Conservation (phyloP, 768 basidiomycete genomes). For the Mrakia blollopis region DNA sequence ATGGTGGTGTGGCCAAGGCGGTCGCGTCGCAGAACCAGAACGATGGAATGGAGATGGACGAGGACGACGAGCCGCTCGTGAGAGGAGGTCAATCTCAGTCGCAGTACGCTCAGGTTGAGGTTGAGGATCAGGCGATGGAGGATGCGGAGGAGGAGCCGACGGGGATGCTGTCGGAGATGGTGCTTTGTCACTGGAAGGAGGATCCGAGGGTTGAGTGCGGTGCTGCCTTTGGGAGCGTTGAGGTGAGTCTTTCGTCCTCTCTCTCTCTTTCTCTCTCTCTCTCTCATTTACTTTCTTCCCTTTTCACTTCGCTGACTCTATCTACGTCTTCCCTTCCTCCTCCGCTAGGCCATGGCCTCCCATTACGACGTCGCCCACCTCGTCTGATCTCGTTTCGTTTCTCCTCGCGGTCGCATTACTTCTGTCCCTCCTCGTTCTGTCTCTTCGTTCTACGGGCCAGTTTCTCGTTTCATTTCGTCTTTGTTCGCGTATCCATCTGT, state of each 20-base stretch:
- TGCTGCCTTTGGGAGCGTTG: background rate
- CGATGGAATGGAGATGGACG: background rate
- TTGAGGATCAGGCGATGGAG: background rate
- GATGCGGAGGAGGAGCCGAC: background rate
- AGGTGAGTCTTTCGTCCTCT: background rate
- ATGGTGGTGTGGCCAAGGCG: too few species aligned
- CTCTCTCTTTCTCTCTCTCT: too few species aligned
- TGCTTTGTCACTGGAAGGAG: background rate
- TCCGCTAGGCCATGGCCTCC: too few species aligned
- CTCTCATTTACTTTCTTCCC: background rate
- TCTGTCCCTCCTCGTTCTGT: too few species aligned
- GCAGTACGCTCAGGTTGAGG: background rate
- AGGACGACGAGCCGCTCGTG: background rate
- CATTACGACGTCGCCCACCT: too few species aligned
- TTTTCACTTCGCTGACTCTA: background rate
- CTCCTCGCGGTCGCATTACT: too few species aligned
- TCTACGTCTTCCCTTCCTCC: too few species aligned
- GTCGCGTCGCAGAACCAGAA: too few species aligned
- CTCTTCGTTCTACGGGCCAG: too few species aligned
- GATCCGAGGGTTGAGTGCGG: background rate
- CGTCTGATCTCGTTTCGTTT: too few species aligned
- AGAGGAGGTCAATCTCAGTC: background rate
- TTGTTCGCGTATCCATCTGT: too few species aligned
- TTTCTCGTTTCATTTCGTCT: too few species aligned
- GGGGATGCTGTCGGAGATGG: background rate